Conservation (phyloP, 345 rosid species). For the Salix koriyanagi region DNA sequence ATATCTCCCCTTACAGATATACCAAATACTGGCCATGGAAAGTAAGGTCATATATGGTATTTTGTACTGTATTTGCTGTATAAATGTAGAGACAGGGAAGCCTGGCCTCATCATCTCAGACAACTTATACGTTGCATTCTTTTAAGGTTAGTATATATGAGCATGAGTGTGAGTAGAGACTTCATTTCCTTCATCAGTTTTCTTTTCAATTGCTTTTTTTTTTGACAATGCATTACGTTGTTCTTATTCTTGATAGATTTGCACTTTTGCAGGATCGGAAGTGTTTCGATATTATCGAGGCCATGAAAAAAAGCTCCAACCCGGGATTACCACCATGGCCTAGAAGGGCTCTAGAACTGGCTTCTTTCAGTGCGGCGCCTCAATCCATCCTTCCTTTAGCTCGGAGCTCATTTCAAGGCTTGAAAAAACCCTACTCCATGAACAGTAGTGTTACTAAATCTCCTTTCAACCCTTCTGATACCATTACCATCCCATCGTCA, state of each 20-base stretch:
- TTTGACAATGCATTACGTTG: neutral
- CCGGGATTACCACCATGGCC: neutral
- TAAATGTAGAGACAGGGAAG: constrained; percentile 8
- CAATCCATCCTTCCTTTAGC: neutral
- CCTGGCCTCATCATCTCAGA: neutral
- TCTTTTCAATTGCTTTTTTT: neutral
- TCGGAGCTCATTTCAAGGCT: constrained; percentile 1
- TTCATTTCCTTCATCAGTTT: neutral
- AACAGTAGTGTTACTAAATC: neutral
- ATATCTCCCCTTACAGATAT: neutral
- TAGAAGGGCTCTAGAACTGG: neutral
- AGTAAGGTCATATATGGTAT: neutral
- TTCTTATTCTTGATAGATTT: neutral
- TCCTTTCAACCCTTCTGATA: neutral
- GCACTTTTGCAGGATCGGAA: constrained; percentile 3
- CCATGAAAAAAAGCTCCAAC: neutral
- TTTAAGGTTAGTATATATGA: constrained; percentile 1
- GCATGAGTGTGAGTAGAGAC: neutral
- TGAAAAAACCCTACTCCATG: constrained; percentile 16
- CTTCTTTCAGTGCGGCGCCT: neutral
- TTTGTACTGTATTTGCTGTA: neutral
- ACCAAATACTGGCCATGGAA: neutral
- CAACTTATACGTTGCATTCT: neutral
- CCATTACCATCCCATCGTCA: neutral
- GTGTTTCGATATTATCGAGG: neutral